Evolutionary conservation across 257 asterid genomes (phyloP), one percentile per base, ranked within the genome.

Genomic region (Thymus quinquecostatus): DNA sequence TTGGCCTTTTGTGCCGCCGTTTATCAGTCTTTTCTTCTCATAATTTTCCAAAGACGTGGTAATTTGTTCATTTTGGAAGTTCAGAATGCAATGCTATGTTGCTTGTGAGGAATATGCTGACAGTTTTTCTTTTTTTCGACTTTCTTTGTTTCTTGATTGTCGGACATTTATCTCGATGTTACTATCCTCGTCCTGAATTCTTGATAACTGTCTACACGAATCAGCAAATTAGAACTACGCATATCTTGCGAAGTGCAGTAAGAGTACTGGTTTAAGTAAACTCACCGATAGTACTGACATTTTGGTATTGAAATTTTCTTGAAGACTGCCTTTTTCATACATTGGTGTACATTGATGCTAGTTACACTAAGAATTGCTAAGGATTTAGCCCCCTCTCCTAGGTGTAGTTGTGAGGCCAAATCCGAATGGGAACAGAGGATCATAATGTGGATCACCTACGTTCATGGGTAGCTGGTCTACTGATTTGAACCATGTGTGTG

Each of bases 391-490:
- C 50, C 64, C 77, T 49, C 21, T 58, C 58, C 61, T 66, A 55
- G 86, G 82, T 36, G 76, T 47, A 66, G 79, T 68, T 57, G 74
- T 56, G 21, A 85, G 69, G 14, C 90, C 92, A 64, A 72, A 85
- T 63, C 87, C 92, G 55, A 85, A 87, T 43, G 87, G 84, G 60
- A 82, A 83, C 10, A 83, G 74, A 32, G 90, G 92, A 76, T 87
- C 92, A 40, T 85, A 87, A 33, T 83, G 83, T 47, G 82, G 68
- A 79, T 85, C 92, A 27, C 92, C 92, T n/a, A 81, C 82, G 38
- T 81, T 87, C 90, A 87, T 85, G 0, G 90, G 91, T 43, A 87
- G 87, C 73, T 87, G 90, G 43, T 82, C 78, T 7, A 87, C 90
- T 10, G 80, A 77, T 73, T 76, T 87, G 69, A 87, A 87, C 92